Conservation (phyloP, 371 early-diverging fungal species). For the Rhizopus delemar region DNA sequence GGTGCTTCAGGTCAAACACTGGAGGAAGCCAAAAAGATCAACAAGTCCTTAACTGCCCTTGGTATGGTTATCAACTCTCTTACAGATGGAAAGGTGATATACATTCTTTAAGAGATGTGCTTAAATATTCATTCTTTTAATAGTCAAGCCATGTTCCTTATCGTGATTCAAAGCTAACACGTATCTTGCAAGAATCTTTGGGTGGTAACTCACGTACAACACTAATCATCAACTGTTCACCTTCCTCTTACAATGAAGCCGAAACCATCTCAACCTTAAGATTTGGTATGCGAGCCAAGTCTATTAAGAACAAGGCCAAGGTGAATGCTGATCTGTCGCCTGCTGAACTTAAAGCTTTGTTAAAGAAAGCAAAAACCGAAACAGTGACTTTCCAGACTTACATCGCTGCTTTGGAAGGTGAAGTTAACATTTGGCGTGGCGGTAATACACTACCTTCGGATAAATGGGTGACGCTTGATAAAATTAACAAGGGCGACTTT, state of each 20-base stretch:
- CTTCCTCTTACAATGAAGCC: conserved; percentile 92
- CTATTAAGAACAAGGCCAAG: conserved; percentile 98
- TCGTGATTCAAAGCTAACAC: conserved; percentile 97
- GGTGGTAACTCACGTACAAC: conserved; percentile 98
- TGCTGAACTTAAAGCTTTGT: conserved; percentile 88
- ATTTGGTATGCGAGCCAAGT: conserved; percentile 97
- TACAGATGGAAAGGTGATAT: conserved; percentile 81
- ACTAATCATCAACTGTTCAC: conserved; percentile 96
- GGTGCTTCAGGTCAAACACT: conserved; percentile 98
- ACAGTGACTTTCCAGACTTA: conserved; percentile 80
- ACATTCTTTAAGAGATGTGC: no score
- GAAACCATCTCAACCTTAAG: conserved; percentile 95
- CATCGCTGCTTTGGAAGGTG: conserved; percentile 82
- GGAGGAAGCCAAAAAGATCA: conserved; percentile 99
- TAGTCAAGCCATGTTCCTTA: conserved; percentile 96
- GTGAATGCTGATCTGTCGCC: conserved; percentile 93
- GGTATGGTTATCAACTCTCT: conserved; percentile 92
- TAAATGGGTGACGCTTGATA: conserved; percentile 77
- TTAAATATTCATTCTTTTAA: not conserved
- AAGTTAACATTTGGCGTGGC: conserved; percentile 85
- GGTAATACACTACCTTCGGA: conserved; percentile 76
- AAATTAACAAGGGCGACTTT: conserved; percentile 56
- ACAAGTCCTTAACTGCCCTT: conserved; percentile 93
- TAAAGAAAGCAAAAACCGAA: conserved; percentile 87
- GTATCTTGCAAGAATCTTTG: conserved; percentile 97